These are phyloP conservation scores for Alternaria arbusti DNA, from an alignment of 2,329 filamentous ascomycete genomes.

Conservation along the genomic window DNA sequence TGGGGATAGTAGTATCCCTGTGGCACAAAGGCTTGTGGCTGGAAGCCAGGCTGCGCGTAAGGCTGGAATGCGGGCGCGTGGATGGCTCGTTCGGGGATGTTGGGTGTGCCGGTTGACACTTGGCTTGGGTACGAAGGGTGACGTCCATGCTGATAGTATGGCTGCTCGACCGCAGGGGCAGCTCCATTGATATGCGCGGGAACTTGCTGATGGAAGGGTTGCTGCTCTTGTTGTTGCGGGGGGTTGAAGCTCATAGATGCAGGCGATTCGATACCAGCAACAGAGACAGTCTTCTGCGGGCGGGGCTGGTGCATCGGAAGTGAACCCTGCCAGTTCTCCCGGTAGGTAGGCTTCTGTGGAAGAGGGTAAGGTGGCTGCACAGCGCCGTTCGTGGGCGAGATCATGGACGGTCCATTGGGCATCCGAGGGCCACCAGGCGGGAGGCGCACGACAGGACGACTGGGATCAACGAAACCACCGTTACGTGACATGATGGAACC, in stretches of 20 bases:
- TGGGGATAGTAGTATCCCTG: constrained; percentile 69
- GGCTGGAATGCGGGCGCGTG: constrained; percentile 87
- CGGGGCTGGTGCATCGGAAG: constrained; percentile 91
- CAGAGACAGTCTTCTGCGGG: constrained; percentile 91
- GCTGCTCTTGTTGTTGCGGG: constrained; percentile 72
- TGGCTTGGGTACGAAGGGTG: constrained; percentile 75
- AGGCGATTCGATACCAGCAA: constrained; percentile 90
- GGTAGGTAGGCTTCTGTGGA: constrained; percentile 62
- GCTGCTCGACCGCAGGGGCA: constrained; percentile 57
- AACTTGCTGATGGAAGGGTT: constrained; percentile 95
- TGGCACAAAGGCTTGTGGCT: constrained; percentile 50
- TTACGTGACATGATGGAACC: constrained; percentile 77
- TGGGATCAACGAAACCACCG: constrained; percentile 63
- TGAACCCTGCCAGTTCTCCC: constrained; percentile 65
- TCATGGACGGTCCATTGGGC: constrained; percentile 36
- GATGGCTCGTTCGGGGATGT: constrained; percentile 90
- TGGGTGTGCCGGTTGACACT: constrained; percentile 77
- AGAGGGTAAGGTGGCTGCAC: constrained; percentile 59
- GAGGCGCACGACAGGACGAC: constrained; percentile 80
- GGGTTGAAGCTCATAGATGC: constrained; percentile 65
- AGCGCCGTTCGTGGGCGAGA: constrained; percentile 44
- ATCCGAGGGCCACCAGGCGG: constrained; percentile 65
- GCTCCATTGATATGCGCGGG: constrained; percentile 72
- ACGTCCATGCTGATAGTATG: constrained; percentile 67
- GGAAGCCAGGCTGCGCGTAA: constrained; percentile 63